Evolutionary conservation across 345 rosid genomes (phyloP).

Genomic region (Leavenworthia alabamica): DNA sequence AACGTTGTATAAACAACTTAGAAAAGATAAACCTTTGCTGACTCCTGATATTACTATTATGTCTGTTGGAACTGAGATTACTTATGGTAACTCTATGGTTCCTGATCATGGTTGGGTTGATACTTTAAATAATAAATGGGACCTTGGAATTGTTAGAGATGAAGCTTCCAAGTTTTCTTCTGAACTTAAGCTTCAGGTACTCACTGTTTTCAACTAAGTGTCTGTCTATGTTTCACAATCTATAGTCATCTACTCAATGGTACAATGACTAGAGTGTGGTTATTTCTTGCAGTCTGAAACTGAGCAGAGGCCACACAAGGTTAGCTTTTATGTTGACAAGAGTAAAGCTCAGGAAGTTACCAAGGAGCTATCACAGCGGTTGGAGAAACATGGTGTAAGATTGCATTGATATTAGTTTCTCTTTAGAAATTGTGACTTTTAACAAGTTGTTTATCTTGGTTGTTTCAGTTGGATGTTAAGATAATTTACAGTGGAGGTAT

Average conservation of each 20-base stretch:
- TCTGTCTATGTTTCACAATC: neutral
- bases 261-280: constrained; percentile 5
- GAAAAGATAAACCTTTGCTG: constrained; percentile 82
- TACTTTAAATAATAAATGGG: constrained; percentile 78
- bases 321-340: constrained; percentile 85
- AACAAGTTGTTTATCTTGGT: neutral
- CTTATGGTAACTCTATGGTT: constrained; percentile 74
- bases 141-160: constrained; percentile 54
- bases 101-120: constrained; percentile 95
- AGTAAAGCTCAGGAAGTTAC: constrained; percentile 64
- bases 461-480: constrained; percentile 78
- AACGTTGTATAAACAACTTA: constrained; percentile 58
- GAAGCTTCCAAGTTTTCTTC: constrained; percentile 77
- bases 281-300: constrained; percentile 58
- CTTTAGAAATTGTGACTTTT: neutral
- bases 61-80: constrained; percentile 99
- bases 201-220: neutral
- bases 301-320: constrained; percentile 84
- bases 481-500: constrained; percentile 90
- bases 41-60: constrained; percentile 91
- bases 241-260: neutral
- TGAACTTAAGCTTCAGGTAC: constrained; percentile 90
- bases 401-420: neutral
- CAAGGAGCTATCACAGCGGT: constrained; percentile 49
- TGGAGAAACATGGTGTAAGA: constrained; percentile 63